These are phyloP conservation scores for Pezicula neosporulosa DNA, from an alignment of 2,329 filamentous ascomycete genomes.

Conservation along the genomic window DNA sequence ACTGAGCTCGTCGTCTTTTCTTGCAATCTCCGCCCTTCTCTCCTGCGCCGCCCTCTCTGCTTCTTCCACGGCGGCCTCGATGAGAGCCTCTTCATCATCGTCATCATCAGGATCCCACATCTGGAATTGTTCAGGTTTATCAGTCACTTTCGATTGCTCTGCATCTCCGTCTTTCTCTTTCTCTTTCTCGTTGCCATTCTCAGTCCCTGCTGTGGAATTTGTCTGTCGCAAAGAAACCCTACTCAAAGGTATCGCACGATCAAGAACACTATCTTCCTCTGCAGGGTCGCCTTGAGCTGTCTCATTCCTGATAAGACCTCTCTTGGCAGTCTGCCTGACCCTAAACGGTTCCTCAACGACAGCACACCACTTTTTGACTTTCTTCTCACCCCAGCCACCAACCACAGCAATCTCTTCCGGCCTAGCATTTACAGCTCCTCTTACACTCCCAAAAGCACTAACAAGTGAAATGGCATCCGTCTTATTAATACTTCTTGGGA, in stretches of 20 bases:
- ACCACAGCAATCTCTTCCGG: constrained; percentile 81
- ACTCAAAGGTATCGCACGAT: constrained; percentile 28
- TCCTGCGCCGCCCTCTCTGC: constrained; percentile 29
- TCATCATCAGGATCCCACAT: constrained; percentile 34
- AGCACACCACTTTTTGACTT: constrained; percentile 81
- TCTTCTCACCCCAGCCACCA: constrained; percentile 93
- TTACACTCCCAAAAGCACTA: constrained; percentile 85
- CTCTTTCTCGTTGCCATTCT: not conserved
- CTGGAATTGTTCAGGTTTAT: constrained; percentile 30
- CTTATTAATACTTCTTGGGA: constrained; percentile 87
- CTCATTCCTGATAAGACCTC: constrained; percentile 31
- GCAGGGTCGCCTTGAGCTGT: constrained; percentile 12
- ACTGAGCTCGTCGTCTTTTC: constrained; percentile 42
- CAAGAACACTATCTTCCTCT: constrained; percentile 32
- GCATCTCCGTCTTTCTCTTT: not conserved
- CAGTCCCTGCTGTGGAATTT: constrained; percentile 6
- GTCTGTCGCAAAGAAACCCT: constrained; percentile 24
- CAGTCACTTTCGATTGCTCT: constrained; percentile 9
- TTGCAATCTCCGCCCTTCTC: constrained; percentile 17
- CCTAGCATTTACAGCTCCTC: constrained; percentile 81
- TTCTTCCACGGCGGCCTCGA: constrained; percentile 43
- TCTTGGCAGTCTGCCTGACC: constrained; percentile 65
- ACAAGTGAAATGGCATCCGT: constrained; percentile 89
- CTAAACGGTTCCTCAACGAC: constrained; percentile 84
- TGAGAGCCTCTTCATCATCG: constrained; percentile 46